Base-by-base conservation (phyloP, 352 stramenopile species). In the Aphanomyces invadans region DNA sequence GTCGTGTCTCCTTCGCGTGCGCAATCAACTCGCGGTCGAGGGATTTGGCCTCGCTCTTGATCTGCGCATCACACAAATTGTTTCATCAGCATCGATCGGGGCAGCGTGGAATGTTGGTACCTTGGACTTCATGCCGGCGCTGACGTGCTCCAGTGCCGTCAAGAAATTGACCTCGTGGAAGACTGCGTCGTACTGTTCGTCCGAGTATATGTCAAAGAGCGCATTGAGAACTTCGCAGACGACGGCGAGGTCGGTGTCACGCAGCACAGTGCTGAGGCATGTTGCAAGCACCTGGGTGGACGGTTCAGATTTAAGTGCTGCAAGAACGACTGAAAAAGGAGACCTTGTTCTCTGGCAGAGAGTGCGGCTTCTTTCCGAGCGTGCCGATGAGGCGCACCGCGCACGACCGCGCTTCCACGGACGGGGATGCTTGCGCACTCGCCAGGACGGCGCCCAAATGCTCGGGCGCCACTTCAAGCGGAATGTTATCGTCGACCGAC, bases 191-290 rank as follows among this genome's bases (percentile, higher is more conserved):
- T 89, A 90, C 31, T 39, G 21, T 57, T 95, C 84, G 55, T 90
- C 81, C 31, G 80, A 72, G 65, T 92, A 95, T 19, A 95, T 79
- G 51, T 95, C 86, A 55, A 95, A 95, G 17, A 95, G 69, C 54
- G 86, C 84, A 70, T 95, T 92, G 26, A 95, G 72, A 3, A 84
- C 84, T 68, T 92, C 83, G n/a, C 81, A 78, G 19, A 92, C 84
- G 17, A 95, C 86, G 68, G 92, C 82, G 17, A 95, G 71, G 52
- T 77, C 88, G 51, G 74, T 66, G 68, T 95, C 86, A 39, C 78
- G 72, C 25, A 95, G 72, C 28, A 74, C 76, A 48, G 75, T 71
- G 46, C 77, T 63, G 28, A 95, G 63, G 65, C 82, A 87, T 19
- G 73, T 74, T 15, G 79, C 84, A 10, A 95, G 76, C n/a, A 86